phyloP scores from a whole-genome alignment of 495 filamentous ascomycete genomes.

The Pseudomonodictys pantanalensis region DNA sequence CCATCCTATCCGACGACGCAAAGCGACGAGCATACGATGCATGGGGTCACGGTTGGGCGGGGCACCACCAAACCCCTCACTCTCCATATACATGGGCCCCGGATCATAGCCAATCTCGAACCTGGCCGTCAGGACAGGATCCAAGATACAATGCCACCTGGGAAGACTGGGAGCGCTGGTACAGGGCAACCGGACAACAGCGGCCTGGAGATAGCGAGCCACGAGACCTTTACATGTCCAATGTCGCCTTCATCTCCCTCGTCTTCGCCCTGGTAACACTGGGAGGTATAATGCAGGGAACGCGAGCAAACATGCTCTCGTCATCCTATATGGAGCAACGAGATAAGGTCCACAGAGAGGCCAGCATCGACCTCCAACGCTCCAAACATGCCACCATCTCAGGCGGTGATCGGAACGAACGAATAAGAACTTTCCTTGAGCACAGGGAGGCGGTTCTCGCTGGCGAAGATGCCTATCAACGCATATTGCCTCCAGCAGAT shows the following conservation, averaged over 20 bases:
- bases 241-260: constrained; percentile 68
- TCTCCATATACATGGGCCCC: not conserved
- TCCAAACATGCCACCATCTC: constrained; percentile 52
- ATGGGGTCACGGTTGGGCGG: constrained; percentile 76
- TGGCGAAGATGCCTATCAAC: constrained; percentile 34
- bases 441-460: constrained; percentile 17
- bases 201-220: constrained; percentile 42
- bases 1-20: constrained; percentile 79
- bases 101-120: not conserved
- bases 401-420: constrained; percentile 54
- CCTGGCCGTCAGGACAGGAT: constrained; percentile 38
- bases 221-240: constrained; percentile 61
- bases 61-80: constrained; percentile 35
- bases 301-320: constrained; percentile 58
- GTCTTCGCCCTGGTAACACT: constrained; percentile 63
- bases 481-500: constrained; percentile 35
- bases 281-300: constrained; percentile 66
- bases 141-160: constrained; percentile 86
- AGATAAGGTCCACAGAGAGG: constrained; percentile 60
- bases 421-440: constrained; percentile 70
- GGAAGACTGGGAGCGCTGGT: constrained; percentile 97
- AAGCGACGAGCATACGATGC: constrained; percentile 79
- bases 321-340: constrained; percentile 58
- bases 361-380: constrained; percentile 58
- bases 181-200: constrained; percentile 49